A percentile compares a stretch with the other conserved stretches of the same genome.
These are phyloP conservation scores for Cucumis hystrix DNA, from an alignment of 306 rosid genomes.

Conservation along the genomic window DNA sequence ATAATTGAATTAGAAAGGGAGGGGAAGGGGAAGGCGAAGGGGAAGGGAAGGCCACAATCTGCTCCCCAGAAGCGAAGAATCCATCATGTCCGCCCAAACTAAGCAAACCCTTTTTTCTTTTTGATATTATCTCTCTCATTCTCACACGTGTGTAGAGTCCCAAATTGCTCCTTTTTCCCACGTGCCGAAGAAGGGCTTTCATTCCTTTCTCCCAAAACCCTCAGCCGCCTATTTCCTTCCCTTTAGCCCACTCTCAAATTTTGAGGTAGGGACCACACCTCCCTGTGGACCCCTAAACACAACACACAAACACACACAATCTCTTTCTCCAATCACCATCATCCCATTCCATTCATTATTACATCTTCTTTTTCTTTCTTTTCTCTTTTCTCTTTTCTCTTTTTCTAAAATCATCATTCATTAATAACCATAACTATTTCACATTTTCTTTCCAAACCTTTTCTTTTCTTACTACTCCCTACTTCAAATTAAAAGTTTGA, in stretches of 20 bases:
- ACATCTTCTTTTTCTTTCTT: too few relatives aligned
- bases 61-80: constrained; percentile 20
- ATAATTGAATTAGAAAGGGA: constrained; percentile 15
- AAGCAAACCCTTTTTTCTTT: constrained; percentile 7
- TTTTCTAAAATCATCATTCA: too few relatives aligned
- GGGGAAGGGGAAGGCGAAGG: rapidly evolving
- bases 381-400: too few relatives aligned
- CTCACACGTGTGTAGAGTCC: neutral
- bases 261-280: neutral
- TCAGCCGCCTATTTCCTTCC: neutral
- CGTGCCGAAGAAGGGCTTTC: constrained; percentile 6
- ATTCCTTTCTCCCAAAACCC: neutral
- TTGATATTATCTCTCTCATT: neutral
- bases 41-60: constrained; percentile 22
- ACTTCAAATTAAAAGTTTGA: too few relatives aligned
- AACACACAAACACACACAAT: neutral
- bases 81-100: constrained; percentile 42
- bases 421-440: too few relatives aligned
- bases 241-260: neutral
- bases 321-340: neutral
- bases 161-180: neutral
- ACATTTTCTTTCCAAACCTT: too few relatives aligned
- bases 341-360: neutral
- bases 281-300: neutral
- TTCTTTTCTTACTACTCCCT: too few relatives aligned